Conservation (phyloP, 225 moss, liverwort and hornwort genomes). For the Antitrichia curtipendula region DNA sequence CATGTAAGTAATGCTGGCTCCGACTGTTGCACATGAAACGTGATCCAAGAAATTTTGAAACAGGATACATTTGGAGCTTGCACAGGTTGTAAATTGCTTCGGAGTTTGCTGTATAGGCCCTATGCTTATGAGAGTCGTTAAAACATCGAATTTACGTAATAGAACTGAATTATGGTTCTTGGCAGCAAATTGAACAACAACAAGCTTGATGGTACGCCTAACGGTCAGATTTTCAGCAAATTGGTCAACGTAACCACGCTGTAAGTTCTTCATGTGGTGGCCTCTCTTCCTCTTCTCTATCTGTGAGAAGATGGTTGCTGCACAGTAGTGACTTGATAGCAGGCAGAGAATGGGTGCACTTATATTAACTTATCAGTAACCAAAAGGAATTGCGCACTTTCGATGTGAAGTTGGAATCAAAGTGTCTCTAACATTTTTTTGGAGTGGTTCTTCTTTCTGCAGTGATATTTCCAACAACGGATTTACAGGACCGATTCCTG, state of each 20-base stretch:
- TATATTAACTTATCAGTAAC: neutral
- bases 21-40: neutral
- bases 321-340: neutral
- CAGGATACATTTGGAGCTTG: neutral
- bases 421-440: neutral
- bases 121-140: neutral
- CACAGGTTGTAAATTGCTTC: neutral
- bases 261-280: conserved; percentile 3
- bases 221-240: conserved; percentile 25
- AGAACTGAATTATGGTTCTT: neutral
- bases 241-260: conserved; percentile 15
- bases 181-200: conserved; percentile 41
- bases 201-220: conserved; percentile 9
- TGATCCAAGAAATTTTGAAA: neutral
- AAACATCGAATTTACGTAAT: neutral
- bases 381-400: neutral
- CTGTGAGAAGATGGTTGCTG: neutral
- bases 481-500: conserved; percentile 42
- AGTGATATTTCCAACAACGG: conserved; percentile 49
- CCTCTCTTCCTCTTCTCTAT: neutral
- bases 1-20: conserved; percentile 14
- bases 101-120: neutral
- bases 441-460: neutral
- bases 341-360: neutral
- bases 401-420: neutral